Conservation (phyloP, 176 grass and related monocot species). For the Cymbopogon citratus region DNA sequence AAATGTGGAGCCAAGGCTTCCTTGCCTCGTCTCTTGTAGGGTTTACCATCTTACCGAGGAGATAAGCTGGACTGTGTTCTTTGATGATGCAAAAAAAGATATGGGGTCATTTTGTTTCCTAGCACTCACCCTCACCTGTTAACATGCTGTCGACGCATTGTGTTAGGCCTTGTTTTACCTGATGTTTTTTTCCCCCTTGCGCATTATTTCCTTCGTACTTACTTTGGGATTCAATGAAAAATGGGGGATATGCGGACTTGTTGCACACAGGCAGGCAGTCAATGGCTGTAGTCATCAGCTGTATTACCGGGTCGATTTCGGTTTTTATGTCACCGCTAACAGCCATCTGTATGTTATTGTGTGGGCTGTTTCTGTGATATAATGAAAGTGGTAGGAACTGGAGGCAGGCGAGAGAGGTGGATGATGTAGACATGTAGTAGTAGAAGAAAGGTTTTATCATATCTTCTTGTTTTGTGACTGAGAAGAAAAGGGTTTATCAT, state of each 20-base stretch:
- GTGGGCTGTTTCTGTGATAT: neutral
- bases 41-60: neutral
- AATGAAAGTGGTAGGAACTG: neutral
- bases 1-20: conserved; percentile 24
- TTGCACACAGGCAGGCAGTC: neutral
- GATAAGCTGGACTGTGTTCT: conserved; percentile 41
- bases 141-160: conserved; percentile 6
- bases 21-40: conserved; percentile 36
- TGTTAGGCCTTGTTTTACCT: conserved; percentile 9
- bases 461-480: too few relatives aligned
- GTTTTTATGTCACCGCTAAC: neutral
- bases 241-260: neutral
- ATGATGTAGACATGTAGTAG: neutral
- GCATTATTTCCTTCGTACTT: neutral
- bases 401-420: neutral
- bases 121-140: conserved; percentile 18
- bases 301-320: neutral
- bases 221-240: conserved; percentile 25
- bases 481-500: neutral
- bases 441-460: neutral
- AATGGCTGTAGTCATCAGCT: neutral
- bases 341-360: neutral
- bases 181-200: neutral
- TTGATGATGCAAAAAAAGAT: conserved; percentile 28
- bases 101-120: conserved; percentile 28